Evolutionary conservation across 495 filamentous ascomycete genomes (phyloP).

Genomic region (Lophium mytilinum): DNA sequence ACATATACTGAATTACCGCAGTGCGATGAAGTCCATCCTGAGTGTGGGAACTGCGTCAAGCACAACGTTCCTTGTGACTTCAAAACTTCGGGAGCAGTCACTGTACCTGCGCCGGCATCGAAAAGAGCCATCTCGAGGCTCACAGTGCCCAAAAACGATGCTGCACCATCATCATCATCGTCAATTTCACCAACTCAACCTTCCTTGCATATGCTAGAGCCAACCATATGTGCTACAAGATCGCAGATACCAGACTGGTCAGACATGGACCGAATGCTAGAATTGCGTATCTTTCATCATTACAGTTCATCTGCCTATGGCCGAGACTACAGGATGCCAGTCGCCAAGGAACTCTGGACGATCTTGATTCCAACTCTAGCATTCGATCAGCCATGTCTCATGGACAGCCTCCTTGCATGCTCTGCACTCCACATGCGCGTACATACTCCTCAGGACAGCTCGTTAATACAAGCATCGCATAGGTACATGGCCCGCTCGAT

Average conservation of each 20-base stretch:
- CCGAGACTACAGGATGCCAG: not conserved
- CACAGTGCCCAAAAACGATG: conserved; percentile 25
- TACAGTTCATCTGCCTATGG: not conserved
- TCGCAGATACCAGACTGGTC: conserved; percentile 5
- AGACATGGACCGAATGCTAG: not conserved
- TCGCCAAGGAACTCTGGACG: not conserved
- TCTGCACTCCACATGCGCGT: not conserved
- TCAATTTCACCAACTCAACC: not conserved
- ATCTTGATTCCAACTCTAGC: not conserved
- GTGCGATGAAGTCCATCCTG: conserved; percentile 57
- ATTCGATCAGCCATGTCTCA: not conserved
- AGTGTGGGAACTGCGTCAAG: conserved; percentile 55
- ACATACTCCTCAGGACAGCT: not conserved
- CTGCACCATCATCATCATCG: not conserved
- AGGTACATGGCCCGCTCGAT: conserved; percentile 1
- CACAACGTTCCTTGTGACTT: conserved; percentile 59
- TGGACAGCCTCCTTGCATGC: not conserved
- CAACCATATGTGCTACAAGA: not conserved
- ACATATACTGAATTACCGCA: conserved; percentile 19
- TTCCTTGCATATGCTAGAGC: not conserved
- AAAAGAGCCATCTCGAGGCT: not conserved
- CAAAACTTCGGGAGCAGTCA: conserved; percentile 22
- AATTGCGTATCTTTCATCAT: not conserved
- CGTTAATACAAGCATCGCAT: not conserved
- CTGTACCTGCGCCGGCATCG: not conserved